Evolutionary conservation across 1,284 basidiomycete genomes (phyloP).

Genomic region (Leccinum solheimii): DNA sequence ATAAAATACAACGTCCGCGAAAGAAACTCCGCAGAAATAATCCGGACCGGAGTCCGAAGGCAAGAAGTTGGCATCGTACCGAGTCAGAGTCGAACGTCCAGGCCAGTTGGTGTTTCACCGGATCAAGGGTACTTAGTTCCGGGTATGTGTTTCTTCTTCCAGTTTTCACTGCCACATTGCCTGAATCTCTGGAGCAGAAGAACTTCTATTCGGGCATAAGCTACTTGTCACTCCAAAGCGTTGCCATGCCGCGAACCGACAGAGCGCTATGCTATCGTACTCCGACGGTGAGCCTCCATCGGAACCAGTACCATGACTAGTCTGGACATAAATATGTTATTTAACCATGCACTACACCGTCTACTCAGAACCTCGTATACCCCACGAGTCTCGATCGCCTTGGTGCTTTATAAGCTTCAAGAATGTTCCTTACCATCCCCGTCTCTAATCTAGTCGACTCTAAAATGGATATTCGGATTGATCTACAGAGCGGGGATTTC

Average conservation of each 20-base stretch:
- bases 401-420: not conserved
- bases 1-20: not conserved
- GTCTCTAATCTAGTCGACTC: not conserved
- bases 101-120: not conserved
- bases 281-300: not conserved
- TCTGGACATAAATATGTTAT: not conserved
- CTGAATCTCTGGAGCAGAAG: not conserved
- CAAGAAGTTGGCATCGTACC: not conserved
- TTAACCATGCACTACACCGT: not conserved
- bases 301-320: not conserved
- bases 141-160: not conserved
- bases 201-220: not conserved
- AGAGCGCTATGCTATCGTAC: not conserved
- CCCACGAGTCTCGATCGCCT: not conserved
- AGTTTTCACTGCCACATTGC: not conserved
- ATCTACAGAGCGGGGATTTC: not conserved
- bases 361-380: not conserved
- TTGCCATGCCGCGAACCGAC: not conserved
- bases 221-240: not conserved
- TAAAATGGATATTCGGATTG: not conserved
- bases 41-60: not conserved
- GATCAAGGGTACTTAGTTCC: not conserved
- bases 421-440: constrained; percentile 7
- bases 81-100: not conserved
- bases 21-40: not conserved